Evolutionary conservation across 2,329 filamentous ascomycete genomes (phyloP).

Genomic region (Fusarium sp.): DNA sequence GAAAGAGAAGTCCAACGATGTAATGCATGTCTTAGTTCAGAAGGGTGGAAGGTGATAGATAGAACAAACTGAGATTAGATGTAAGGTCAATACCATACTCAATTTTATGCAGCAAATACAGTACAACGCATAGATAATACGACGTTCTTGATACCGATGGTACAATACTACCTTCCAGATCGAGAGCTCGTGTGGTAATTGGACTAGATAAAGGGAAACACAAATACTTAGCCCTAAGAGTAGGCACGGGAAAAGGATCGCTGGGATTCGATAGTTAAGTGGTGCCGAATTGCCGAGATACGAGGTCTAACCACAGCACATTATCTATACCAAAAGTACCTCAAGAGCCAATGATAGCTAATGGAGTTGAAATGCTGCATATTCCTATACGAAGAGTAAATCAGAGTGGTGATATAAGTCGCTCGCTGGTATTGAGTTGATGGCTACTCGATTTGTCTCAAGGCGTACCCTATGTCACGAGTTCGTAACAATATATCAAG

Average conservation of each 20-base stretch:
- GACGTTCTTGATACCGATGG: neutral
- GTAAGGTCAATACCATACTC: neutral
- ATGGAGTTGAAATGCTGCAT: too few relatives aligned
- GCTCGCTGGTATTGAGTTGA: too few relatives aligned
- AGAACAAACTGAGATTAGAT: neutral
- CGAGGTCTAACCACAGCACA: neutral
- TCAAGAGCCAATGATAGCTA: neutral
- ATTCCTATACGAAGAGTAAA: too few relatives aligned
- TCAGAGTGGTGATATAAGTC: too few relatives aligned
- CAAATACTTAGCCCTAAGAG: neutral
- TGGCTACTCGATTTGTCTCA: too few relatives aligned
- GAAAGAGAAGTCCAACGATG: neutral
- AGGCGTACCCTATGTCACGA: too few relatives aligned
- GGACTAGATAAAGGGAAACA: neutral
- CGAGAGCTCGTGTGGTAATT: neutral
- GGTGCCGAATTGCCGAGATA: neutral
- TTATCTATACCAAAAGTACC: neutral
- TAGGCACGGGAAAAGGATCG: neutral
- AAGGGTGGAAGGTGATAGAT: too few relatives aligned
- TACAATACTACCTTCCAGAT: neutral
- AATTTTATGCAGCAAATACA: neutral
- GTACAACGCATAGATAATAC: neutral
- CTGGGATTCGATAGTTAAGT: neutral
- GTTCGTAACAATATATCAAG: too few relatives aligned
- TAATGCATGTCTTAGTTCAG: neutral